phyloP scores from a whole-genome alignment of 768 basidiomycete species.

The Rubroboletus satanas region DNA sequence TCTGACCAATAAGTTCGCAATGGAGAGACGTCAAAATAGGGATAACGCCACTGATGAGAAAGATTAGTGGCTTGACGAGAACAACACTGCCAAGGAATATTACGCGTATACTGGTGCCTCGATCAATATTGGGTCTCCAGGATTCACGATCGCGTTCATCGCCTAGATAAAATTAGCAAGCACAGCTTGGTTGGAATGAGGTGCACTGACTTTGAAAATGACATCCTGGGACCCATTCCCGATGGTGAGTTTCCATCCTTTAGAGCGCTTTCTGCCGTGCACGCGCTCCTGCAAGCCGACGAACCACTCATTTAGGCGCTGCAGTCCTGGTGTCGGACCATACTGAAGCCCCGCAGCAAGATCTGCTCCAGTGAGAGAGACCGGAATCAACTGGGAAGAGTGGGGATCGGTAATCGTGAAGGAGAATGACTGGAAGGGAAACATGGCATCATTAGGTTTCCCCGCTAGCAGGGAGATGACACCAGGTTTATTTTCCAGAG shows the following conservation, averaged over 20 bases:
- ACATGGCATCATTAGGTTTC: constrained; percentile 86
- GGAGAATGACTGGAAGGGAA: constrained; percentile 82
- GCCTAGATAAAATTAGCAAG: constrained; percentile 44
- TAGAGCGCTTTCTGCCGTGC: constrained; percentile 59
- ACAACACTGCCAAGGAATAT: constrained; percentile 24
- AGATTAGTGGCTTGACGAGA: constrained; percentile 9
- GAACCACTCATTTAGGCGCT: constrained; percentile 65
- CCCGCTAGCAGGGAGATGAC: constrained; percentile 83
- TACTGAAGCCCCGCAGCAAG: constrained; percentile 75
- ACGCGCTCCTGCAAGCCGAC: constrained; percentile 62
- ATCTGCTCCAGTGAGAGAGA: constrained; percentile 56
- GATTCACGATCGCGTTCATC: constrained; percentile 64
- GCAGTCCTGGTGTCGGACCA: constrained; percentile 65
- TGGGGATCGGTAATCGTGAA: constrained; percentile 57
- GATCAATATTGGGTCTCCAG: constrained; percentile 76
- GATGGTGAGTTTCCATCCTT: constrained; percentile 74
- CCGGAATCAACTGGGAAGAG: constrained; percentile 39
- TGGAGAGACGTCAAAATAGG: constrained; percentile 56
- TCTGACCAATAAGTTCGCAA: constrained; percentile 57
- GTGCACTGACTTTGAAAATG: constrained; percentile 66
- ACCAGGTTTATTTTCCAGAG: constrained; percentile 74
- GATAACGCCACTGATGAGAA: constrained; percentile 52
- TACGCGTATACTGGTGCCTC: constrained; percentile 81
- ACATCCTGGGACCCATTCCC: constrained; percentile 88
- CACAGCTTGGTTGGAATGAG: background rate